These are phyloP conservation scores for Ogataea pini DNA, from an alignment of 805 yeast genomes.

Conservation along the genomic window DNA sequence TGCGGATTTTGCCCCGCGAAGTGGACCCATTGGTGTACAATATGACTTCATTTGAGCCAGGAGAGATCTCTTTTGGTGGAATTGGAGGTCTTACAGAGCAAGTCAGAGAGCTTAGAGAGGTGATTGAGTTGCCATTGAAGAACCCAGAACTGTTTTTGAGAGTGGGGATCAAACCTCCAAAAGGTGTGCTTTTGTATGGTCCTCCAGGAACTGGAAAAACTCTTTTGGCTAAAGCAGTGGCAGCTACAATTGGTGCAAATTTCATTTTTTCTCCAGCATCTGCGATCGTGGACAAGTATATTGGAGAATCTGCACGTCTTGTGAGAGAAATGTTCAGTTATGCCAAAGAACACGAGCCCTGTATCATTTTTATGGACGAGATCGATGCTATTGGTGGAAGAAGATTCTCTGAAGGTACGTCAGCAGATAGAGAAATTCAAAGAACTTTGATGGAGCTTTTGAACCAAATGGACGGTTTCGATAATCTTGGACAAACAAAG, in stretches of 20 bases:
- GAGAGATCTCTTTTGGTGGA: conserved; percentile 89
- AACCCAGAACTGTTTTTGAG: conserved; percentile 94
- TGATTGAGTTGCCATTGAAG: conserved; percentile 93
- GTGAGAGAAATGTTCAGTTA: conserved; percentile 98
- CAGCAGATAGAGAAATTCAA: conserved; percentile 98
- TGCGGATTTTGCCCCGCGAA: conserved; percentile 96
- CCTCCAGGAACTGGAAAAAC: conserved; percentile 99
- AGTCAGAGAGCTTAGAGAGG: conserved; percentile 94
- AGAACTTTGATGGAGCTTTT: conserved; percentile 95
- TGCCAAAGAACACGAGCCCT: conserved; percentile 97
- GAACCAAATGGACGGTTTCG: conserved; percentile 99
- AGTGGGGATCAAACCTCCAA: conserved; percentile 98
- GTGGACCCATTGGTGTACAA: conserved; percentile 97
- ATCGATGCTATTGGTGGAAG: conserved; percentile 99
- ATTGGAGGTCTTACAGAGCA: conserved; percentile 97
- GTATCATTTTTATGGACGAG: conserved; percentile 98
- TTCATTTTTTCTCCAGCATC: conserved; percentile 98
- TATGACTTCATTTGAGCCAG: conserved; percentile 98
- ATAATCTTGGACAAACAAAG: conserved; percentile 93
- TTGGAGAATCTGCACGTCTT: conserved; percentile 95
- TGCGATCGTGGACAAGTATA: conserved; percentile 96
- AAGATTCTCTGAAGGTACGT: conserved; percentile 95
- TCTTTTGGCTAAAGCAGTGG: conserved; percentile 93
- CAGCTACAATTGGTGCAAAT: conserved; percentile 97
- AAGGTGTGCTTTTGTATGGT: conserved; percentile 94